Percentiles rank a stretch among this genome's conserved stretches.
Evolutionary conservation across 2,329 filamentous ascomycete species (phyloP).

Genomic region (Cadophora sp.): DNA sequence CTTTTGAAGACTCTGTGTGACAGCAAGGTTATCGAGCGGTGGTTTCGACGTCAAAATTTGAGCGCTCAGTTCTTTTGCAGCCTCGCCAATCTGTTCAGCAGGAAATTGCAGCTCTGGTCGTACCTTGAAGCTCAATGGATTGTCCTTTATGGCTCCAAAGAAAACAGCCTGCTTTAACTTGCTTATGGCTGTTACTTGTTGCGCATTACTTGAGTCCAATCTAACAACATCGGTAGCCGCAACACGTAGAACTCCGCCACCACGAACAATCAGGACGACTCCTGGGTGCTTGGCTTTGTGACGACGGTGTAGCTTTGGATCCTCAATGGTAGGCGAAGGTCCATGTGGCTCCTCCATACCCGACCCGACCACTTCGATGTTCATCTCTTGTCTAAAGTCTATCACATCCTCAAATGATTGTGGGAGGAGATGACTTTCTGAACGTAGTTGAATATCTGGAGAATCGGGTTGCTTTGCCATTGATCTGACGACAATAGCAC

Average conservation of each 20-base stretch:
- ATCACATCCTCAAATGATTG: constrained; percentile 85
- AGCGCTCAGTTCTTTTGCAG: constrained; percentile 78
- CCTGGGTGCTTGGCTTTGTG: constrained; percentile 67
- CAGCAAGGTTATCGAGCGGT: constrained; percentile 70
- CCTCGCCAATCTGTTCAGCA: constrained; percentile 73
- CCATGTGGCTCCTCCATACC: constrained; percentile 66
- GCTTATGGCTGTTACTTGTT: constrained; percentile 78
- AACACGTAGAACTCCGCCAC: constrained; percentile 66
- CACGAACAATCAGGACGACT: constrained; percentile 66
- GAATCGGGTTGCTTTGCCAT: constrained; percentile 71
- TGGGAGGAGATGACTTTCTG: constrained; percentile 67
- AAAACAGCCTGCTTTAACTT: constrained; percentile 96
- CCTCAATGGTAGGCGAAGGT: constrained; percentile 50
- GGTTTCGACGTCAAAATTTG: constrained; percentile 83
- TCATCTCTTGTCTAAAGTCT: constrained; percentile 72
- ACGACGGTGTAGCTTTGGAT: constrained; percentile 54
- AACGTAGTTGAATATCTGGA: constrained; percentile 77
- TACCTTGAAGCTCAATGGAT: constrained; percentile 84
- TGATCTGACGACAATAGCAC: constrained; percentile 79
- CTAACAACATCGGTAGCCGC: constrained; percentile 64
- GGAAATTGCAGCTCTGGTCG: constrained; percentile 71
- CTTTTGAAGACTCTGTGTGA: constrained; percentile 81
- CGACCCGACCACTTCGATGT: constrained; percentile 68
- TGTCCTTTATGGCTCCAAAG: constrained; percentile 81
- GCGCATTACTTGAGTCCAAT: constrained; percentile 63